Percentiles rank a stretch among this genome's conserved stretches.
These are phyloP conservation scores for Larix kaempferi DNA, from an alignment of 75 land plant genomes.

Conservation along the genomic window DNA sequence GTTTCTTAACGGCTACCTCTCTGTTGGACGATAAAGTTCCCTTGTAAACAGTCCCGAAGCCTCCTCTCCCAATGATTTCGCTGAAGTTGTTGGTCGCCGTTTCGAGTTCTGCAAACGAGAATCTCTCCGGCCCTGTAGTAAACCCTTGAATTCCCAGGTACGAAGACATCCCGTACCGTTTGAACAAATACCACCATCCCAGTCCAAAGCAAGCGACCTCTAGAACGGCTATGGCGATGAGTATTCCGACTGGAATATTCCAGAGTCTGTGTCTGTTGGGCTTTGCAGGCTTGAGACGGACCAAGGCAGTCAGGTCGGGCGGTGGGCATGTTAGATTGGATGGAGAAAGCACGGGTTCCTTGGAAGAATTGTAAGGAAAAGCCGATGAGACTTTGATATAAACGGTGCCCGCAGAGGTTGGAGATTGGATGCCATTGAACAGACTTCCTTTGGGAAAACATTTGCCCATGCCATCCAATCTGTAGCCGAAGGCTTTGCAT, in stretches of 20 bases:
- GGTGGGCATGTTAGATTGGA: not conserved
- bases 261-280: not conserved
- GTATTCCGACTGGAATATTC: slow-evolving; percentile 17
- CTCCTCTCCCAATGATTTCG: slow-evolving; percentile 55
- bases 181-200: slow-evolving; percentile 33
- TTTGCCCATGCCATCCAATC: slow-evolving; percentile 14
- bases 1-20: slow-evolving; percentile 67
- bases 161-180: not conserved
- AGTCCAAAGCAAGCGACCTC: slow-evolving; percentile 19
- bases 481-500: slow-evolving; percentile 32
- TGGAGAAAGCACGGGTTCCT: not conserved
- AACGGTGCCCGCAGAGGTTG: slow-evolving; percentile 13
- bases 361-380: not conserved
- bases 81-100: slow-evolving; percentile 61
- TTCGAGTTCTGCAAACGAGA: slow-evolving; percentile 49
- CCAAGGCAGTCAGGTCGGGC: no score
- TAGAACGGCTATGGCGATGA: slow-evolving; percentile 20
- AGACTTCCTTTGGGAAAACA: slow-evolving; percentile 36
- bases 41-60: slow-evolving; percentile 75
- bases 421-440: slow-evolving; percentile 31
- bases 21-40: slow-evolving; percentile 57
- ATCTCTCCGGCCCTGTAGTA: slow-evolving; percentile 36
- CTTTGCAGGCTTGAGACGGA: not conserved
- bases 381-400: slow-evolving; percentile 19
- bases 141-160: slow-evolving; percentile 17